Evolutionary conservation across 1,284 basidiomycete genomes (phyloP), one percentile per base, ranked within the genome.

Genomic region (Lignosus rhinocerotis): DNA sequence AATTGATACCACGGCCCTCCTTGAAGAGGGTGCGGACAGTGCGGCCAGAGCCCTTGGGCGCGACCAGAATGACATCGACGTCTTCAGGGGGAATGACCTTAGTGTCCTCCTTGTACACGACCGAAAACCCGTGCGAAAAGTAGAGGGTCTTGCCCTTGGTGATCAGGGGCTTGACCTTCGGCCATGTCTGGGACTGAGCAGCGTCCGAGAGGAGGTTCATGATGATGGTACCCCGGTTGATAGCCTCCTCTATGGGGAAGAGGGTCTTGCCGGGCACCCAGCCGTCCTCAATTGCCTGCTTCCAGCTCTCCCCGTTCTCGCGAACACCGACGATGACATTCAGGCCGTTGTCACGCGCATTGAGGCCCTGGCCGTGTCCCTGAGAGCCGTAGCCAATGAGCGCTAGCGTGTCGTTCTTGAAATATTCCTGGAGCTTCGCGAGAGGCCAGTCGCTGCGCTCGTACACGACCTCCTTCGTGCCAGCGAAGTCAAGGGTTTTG

Each of bases 151-250:
- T 98, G 79, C 94, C 96, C 86, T 96, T 95, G 78, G 94, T 98
- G 81, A 98, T 94, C 68, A 95, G 84, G 62, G 96, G 94, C 45
- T 87, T 89, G 70, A 99, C 73, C 62, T 85, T 80, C 49, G 88
- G 81, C 96, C 96, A 99, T 39, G 95, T 98, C 74, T 91, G 85
- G 33, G 94, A 95, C 80, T 99, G 97, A 33, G 96, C 96, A 53
- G 97, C 97, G 74, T 99, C 97, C 55, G 96, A 98, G 68, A 99
- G 88, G 59, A 99, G 84, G 85, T 98, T 98, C 97, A 99, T 99
- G 85, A 99, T 93, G 83, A 98, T 97, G 41, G 96, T 97, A 52
- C 96, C 97, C 69, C 85, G 87, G 68, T 91, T 83, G 77, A 98
- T 98, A 65, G 97, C 97, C 78, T 98, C 96, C 71, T 98, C 94